phyloP scores from a whole-genome alignment of 306 rosid species.

The Acacia melanoxylon region DNA sequence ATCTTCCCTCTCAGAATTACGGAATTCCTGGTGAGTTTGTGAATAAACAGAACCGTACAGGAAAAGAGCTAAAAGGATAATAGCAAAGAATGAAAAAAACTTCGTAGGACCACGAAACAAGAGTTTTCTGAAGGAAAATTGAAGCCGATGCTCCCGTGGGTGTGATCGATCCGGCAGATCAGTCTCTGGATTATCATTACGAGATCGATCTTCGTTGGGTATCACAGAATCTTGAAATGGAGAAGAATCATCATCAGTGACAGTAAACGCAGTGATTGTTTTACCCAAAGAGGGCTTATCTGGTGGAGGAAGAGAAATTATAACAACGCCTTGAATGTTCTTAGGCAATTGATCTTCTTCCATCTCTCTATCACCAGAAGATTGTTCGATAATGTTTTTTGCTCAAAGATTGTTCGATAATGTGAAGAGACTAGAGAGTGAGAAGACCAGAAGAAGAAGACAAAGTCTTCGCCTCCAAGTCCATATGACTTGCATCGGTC shows the following conservation, averaged over 20 bases:
- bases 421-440: neutral
- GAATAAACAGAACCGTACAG: constrained; percentile 53
- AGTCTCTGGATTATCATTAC: neutral
- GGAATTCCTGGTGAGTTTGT: constrained; percentile 37
- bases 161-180: constrained; percentile 31
- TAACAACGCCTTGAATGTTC: constrained; percentile 53
- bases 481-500: constrained; percentile 2
- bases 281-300: constrained; percentile 79
- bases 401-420: neutral
- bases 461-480: neutral
- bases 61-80: constrained; percentile 53
- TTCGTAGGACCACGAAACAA: constrained; percentile 38
- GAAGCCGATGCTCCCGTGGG: constrained; percentile 38
- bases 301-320: constrained; percentile 83
- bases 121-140: constrained; percentile 33
- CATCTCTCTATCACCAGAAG: constrained; percentile 25
- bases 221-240: constrained; percentile 16
- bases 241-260: constrained; percentile 36
- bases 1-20: constrained; percentile 41
- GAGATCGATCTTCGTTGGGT: constrained; percentile 22
- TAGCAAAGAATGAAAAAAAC: constrained; percentile 47
- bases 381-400: neutral
- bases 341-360: constrained; percentile 54
- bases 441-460: neutral
- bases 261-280: constrained; percentile 73